phyloP scores from a whole-genome alignment of 495 filamentous ascomycete genomes.

The Melanomma pulvis-pyrius region DNA sequence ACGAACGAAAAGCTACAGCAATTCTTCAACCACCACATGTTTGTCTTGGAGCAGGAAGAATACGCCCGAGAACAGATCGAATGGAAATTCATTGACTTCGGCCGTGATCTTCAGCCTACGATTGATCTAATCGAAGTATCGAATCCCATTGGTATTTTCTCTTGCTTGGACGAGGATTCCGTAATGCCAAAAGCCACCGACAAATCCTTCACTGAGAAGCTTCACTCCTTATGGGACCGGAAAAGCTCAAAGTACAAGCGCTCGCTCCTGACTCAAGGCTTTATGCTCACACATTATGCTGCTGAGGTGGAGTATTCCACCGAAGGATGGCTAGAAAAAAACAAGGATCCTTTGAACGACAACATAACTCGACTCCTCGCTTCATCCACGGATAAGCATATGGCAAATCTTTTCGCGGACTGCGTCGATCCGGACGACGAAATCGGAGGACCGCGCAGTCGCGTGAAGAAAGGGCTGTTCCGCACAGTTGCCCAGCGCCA shows the following conservation, averaged over 20 bases:
- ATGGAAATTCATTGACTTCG: conserved; percentile 99
- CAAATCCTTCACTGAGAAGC: conserved; percentile 94
- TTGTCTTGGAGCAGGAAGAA: conserved; percentile 97
- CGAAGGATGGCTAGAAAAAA: conserved; percentile 96
- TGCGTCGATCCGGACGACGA: conserved; percentile 78
- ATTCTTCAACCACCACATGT: conserved; percentile 99
- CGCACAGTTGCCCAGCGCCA: conserved; percentile 95
- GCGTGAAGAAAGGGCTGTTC: conserved; percentile 98
- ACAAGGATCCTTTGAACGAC: conserved; percentile 98
- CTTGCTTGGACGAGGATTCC: conserved; percentile 95
- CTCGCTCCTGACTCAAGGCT: conserved; percentile 85
- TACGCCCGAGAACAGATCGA: conserved; percentile 98
- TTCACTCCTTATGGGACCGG: conserved; percentile 94
- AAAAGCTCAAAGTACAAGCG: conserved; percentile 92
- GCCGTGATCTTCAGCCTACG: conserved; percentile 93
- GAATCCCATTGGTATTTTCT: conserved; percentile 98
- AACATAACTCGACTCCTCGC: conserved; percentile 90
- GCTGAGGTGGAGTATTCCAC: conserved; percentile 97
- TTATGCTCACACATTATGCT: conserved; percentile 98
- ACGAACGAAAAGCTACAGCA: conserved; percentile 99
- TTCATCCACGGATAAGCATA: conserved; percentile 75
- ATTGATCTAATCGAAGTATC: conserved; percentile 96
- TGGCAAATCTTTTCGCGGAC: conserved; percentile 84
- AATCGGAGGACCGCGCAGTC: conserved; percentile 64
- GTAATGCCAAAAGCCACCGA: conserved; percentile 99